These are phyloP conservation scores for Endothia cerciana DNA, from an alignment of 2,329 filamentous ascomycete genomes.

Conservation along the genomic window DNA sequence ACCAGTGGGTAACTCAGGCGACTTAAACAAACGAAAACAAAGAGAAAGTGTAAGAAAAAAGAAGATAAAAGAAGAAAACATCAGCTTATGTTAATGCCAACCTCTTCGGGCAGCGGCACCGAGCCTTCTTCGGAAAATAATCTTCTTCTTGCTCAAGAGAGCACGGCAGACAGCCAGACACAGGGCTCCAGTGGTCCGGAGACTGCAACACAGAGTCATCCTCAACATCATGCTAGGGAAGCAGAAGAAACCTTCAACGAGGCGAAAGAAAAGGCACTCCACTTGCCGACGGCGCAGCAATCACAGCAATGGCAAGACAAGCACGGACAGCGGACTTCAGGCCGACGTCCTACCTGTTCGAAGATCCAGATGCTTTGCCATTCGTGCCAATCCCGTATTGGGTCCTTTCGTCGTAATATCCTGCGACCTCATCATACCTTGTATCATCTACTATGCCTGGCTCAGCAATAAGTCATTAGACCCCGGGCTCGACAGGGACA, in stretches of 20 bases:
- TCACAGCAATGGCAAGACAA: conserved; percentile 1
- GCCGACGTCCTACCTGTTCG: conserved; percentile 21
- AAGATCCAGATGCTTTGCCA: conserved; percentile 18
- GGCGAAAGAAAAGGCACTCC: not conserved
- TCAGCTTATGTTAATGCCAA: not conserved
- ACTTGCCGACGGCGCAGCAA: not conserved
- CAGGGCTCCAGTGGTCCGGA: conserved; percentile 12
- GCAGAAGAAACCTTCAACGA: not conserved
- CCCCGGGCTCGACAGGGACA: conserved; percentile 19
- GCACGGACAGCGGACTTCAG: not conserved
- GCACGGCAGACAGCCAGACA: conserved; percentile 5
- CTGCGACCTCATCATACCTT: conserved; percentile 26
- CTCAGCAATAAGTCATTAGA: not conserved
- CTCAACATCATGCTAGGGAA: not conserved
- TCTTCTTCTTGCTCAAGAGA: conserved; percentile 4
- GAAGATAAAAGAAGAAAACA: not conserved
- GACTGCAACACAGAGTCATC: conserved; percentile 4
- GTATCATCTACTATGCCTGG: conserved; percentile 28
- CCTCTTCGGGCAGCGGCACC: not conserved
- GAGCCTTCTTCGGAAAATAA: conserved; percentile 1
- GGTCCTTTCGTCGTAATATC: conserved; percentile 23
- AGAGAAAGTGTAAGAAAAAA: not conserved
- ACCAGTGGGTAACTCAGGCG: not conserved
- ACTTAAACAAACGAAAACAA: not conserved
- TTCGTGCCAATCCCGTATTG: conserved; percentile 14